These are phyloP conservation scores for Vaccinium corymbosum DNA, from an alignment of 148 eudicot genomes.

Conservation along the genomic window DNA sequence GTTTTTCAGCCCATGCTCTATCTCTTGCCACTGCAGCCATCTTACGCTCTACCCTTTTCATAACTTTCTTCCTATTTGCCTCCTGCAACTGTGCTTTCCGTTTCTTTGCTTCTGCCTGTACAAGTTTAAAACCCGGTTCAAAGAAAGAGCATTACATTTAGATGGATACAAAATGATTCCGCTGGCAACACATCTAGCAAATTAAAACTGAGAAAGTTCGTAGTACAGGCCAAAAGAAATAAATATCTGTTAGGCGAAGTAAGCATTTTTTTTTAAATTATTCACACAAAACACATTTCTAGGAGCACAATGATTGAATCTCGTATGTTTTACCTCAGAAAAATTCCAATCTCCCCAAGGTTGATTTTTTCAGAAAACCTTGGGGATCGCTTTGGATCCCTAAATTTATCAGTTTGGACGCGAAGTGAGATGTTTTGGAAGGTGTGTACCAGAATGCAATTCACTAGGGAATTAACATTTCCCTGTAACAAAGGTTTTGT, in stretches of 20 bases:
- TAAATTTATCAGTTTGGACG: too few species aligned
- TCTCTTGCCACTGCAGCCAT: constrained; percentile 99
- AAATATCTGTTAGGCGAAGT: neutral
- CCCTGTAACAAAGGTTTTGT: too few species aligned
- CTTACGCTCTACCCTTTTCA: constrained; percentile 76
- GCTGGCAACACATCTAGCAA: neutral
- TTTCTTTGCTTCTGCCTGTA: constrained; percentile 81
- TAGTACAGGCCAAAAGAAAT: neutral
- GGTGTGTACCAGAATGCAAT: too few species aligned
- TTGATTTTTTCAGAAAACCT: too few species aligned
- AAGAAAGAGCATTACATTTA: neutral
- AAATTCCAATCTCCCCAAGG: too few species aligned
- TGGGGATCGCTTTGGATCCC: too few species aligned
- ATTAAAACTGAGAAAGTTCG: neutral
- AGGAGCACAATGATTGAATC: too few species aligned
- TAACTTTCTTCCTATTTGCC: constrained; percentile 71
- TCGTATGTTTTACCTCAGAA: too few species aligned
- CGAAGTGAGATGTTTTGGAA: too few species aligned
- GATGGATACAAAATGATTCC: neutral
- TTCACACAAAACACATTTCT: too few species aligned
- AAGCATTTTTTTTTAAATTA: too few species aligned
- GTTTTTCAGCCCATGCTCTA: constrained; percentile 83
- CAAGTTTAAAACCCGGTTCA: constrained; percentile 17
- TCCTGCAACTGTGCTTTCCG: constrained; percentile 69
- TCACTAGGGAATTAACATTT: too few species aligned